A percentile compares a stretch with the other conserved stretches of the same genome.
These are phyloP conservation scores for Davidsoniella virescens DNA, from an alignment of 2,329 filamentous ascomycete species.

Conservation along the genomic window DNA sequence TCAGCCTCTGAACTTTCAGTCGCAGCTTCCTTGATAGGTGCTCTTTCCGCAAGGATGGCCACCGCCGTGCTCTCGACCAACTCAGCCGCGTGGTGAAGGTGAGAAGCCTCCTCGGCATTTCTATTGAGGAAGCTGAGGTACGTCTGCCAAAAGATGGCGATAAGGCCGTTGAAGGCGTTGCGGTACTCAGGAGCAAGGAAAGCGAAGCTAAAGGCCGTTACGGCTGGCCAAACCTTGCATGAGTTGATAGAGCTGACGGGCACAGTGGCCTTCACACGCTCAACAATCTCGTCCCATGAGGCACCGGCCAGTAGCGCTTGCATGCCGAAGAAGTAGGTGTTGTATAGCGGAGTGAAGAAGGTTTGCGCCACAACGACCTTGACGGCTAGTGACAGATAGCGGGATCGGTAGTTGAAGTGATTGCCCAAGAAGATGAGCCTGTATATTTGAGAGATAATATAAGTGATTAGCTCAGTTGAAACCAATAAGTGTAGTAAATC, in stretches of 20 bases:
- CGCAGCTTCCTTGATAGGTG: neutral
- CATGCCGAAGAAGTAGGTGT: constrained; percentile 66
- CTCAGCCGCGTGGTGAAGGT: constrained; percentile 6
- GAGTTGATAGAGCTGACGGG: constrained; percentile 63
- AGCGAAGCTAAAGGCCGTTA: constrained; percentile 77
- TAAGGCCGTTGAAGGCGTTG: constrained; percentile 59
- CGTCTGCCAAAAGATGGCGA: constrained; percentile 84
- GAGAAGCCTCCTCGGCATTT: constrained; percentile 39
- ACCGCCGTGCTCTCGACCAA: neutral
- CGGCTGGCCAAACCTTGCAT: constrained; percentile 74
- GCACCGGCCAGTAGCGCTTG: constrained; percentile 62
- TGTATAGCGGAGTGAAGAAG: constrained; percentile 70
- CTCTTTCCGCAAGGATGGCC: too few relatives aligned
- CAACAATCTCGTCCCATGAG: constrained; percentile 43
- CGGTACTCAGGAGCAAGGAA: constrained; percentile 66
- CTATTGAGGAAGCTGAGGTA: constrained; percentile 73
- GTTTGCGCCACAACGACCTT: constrained; percentile 72
- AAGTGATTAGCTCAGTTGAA: neutral
- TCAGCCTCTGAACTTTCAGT: too few relatives aligned
- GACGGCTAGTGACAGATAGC: constrained; percentile 49
- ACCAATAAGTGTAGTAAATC: neutral
- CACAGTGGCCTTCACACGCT: constrained; percentile 59
- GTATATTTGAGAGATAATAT: neutral
- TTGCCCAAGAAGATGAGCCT: constrained; percentile 68
- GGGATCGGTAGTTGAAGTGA: constrained; percentile 71